These are phyloP conservation scores for Coix lacrymajobi DNA, from an alignment of 176 grass and related monocot genomes.

Conservation along the genomic window DNA sequence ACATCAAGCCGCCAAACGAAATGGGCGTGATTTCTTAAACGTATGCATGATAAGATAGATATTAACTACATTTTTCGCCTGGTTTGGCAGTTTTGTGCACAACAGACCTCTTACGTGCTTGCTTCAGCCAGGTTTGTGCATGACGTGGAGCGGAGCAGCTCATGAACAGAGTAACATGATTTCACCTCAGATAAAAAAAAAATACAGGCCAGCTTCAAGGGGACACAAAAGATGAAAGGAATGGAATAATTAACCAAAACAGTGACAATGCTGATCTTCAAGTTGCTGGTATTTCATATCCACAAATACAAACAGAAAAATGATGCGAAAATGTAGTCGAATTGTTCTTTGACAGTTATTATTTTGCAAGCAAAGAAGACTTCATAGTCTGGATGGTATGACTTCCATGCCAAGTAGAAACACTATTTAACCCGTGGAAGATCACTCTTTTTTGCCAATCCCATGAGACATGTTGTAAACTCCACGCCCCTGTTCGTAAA, in stretches of 20 bases:
- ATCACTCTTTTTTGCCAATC: conserved; percentile 61
- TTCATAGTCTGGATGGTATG: neutral
- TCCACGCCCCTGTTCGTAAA: conserved; percentile 41
- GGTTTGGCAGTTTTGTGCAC: neutral
- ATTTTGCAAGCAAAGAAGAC: conserved; percentile 34
- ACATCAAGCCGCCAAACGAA: neutral
- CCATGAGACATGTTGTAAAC: conserved; percentile 60
- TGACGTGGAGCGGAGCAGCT: no score
- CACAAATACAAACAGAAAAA: conserved; percentile 15
- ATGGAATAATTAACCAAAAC: neutral
- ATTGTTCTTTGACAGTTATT: conserved; percentile 24
- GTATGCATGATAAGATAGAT: neutral
- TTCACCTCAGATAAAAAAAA: neutral
- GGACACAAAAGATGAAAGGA: neutral
- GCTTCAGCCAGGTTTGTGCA: neutral
- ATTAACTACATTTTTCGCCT: neutral
- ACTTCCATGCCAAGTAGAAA: conserved; percentile 11
- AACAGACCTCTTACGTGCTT: neutral
- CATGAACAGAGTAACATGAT: neutral
- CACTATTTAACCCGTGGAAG: neutral
- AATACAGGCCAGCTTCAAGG: neutral
- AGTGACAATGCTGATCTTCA: conserved; percentile 7
- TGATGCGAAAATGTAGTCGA: neutral
- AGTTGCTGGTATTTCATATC: conserved; percentile 25
- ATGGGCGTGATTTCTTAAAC: neutral